Evolutionary conservation across 2,329 filamentous ascomycete genomes (phyloP).

Genomic region (Fusarium bulbicola): DNA sequence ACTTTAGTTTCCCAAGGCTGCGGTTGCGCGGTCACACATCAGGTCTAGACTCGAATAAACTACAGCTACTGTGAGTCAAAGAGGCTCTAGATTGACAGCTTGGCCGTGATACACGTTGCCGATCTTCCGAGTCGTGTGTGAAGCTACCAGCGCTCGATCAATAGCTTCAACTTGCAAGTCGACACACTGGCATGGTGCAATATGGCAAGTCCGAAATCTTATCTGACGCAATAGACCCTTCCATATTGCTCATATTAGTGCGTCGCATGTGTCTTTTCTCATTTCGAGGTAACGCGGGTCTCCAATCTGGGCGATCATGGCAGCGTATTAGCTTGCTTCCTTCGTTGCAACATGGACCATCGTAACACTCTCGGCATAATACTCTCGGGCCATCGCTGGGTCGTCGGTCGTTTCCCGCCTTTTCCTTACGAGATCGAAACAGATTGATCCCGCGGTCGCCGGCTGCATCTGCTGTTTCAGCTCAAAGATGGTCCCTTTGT

Average conservation of each 20-base stretch:
- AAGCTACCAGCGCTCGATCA: constrained; percentile 2
- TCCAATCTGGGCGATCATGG: constrained; percentile 1
- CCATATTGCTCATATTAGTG: constrained; percentile 37
- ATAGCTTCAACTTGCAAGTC: not conserved
- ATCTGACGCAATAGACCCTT: constrained; percentile 38
- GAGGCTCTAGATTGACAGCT: not conserved
- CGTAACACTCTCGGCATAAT: constrained; percentile 7
- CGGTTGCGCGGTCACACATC: constrained; percentile 13
- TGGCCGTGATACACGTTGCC: constrained; percentile 3
- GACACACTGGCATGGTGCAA: constrained; percentile 21
- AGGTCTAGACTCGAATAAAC: constrained; percentile 23
- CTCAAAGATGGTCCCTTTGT: constrained; percentile 9
- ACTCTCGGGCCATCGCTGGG: constrained; percentile 34
- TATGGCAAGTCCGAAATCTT: constrained; percentile 1
- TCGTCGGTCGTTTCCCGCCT: constrained; percentile 21
- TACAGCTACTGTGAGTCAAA: not conserved
- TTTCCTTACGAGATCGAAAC: constrained; percentile 39
- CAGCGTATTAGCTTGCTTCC: not conserved
- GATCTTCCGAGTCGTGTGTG: constrained; percentile 19
- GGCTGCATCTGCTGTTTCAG: constrained; percentile 3
- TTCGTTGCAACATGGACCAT: not conserved
- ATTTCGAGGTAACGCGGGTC: constrained; percentile 8
- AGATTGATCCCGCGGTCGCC: not conserved
- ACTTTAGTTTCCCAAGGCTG: constrained; percentile 20
- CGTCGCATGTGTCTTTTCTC: constrained; percentile 1